Evolutionary conservation across 768 basidiomycete species (phyloP).

Genomic region (Mycena chlorophos): DNA sequence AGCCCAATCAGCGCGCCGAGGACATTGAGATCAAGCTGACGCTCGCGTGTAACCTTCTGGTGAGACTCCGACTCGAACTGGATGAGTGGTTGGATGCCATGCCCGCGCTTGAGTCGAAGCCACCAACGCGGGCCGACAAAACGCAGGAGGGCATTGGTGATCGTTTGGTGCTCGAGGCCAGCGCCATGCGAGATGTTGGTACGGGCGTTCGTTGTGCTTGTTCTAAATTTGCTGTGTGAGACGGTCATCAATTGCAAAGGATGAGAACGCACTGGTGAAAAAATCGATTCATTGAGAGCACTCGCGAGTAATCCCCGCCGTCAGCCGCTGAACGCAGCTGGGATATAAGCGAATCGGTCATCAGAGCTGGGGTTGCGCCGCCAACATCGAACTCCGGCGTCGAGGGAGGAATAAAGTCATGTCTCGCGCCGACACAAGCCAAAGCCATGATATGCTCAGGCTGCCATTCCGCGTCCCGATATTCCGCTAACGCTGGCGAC

Average conservation of each 20-base stretch:
- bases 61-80: slow-evolving; percentile 21
- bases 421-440: not conserved
- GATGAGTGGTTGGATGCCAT: not conserved
- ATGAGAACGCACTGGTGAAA: not conserved
- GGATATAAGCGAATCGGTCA: not conserved
- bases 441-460: not conserved
- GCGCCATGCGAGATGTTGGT: not conserved
- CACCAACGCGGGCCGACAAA: not conserved
- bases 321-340: not conserved
- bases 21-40: not conserved
- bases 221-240: not conserved
- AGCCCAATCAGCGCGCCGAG: slow-evolving; percentile 6
- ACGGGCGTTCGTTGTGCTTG: not conserved
- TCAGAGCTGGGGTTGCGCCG: not conserved
- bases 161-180: not conserved
- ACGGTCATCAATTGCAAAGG: not conserved
- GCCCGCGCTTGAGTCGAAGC: not conserved
- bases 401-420: not conserved
- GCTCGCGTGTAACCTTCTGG: not conserved
- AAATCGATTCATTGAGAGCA: not conserved
- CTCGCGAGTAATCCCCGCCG: not conserved
- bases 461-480: not conserved
- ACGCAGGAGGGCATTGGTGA: not conserved
- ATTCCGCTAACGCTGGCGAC: not conserved
- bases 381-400: not conserved